phyloP scores from a whole-genome alignment of 108 stramenopile species.

The Hondaea fermentalgiana region DNA sequence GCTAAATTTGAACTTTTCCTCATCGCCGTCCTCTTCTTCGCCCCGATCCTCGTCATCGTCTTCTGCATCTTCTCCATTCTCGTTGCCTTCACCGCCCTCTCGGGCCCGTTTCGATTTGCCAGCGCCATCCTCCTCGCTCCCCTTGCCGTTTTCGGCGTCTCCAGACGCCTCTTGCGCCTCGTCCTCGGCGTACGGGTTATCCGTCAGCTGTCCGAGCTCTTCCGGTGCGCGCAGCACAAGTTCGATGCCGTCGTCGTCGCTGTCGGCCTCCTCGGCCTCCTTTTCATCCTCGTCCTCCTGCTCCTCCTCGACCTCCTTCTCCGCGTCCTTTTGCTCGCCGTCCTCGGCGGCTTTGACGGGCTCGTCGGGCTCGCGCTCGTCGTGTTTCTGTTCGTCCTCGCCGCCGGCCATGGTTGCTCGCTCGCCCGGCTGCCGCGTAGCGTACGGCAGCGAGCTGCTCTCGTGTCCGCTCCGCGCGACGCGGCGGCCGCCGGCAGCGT shows the following conservation, averaged over 20 bases:
- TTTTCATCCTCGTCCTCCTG: not conserved
- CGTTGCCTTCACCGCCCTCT: not conserved
- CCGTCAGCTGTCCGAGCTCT: not conserved
- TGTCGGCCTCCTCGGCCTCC: not conserved
- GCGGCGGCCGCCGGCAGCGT: too few species aligned
- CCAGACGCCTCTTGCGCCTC: not conserved
- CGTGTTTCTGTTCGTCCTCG: too few species aligned
- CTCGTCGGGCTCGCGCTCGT: too few species aligned
- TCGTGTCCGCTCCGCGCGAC: too few species aligned
- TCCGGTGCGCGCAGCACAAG: not conserved
- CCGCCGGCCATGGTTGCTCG: too few species aligned
- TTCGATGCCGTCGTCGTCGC: slow-evolving; percentile 1
- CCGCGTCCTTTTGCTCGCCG: not conserved
- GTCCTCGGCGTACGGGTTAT: not conserved
- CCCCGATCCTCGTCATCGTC: not conserved
- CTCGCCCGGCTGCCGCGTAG: too few species aligned
- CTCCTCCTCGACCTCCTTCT: not conserved
- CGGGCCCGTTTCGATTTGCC: not conserved
- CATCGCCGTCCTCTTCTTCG: not conserved
- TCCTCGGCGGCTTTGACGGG: too few species aligned
- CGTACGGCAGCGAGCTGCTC: too few species aligned
- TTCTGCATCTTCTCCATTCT: not conserved
- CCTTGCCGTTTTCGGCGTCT: too few species aligned
- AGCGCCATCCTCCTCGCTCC: too few species aligned
- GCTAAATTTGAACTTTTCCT: slow-evolving; percentile 10